A percentile compares a stretch with the other conserved stretches of the same genome.
These are phyloP conservation scores for Bombardia bombarda DNA, from an alignment of 495 filamentous ascomycete genomes.

Conservation along the genomic window DNA sequence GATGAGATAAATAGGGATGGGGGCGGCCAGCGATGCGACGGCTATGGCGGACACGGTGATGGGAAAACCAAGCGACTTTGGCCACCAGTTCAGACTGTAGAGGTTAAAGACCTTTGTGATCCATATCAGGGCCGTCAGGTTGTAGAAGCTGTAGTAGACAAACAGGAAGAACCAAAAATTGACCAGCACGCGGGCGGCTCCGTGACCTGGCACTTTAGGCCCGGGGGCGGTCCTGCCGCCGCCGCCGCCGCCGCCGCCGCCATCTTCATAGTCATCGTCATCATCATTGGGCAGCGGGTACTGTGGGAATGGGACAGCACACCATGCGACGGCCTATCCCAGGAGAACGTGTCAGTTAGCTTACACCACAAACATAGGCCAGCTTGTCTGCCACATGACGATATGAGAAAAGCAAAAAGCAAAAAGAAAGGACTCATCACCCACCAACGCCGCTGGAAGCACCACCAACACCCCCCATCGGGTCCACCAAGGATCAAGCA, in stretches of 20 bases:
- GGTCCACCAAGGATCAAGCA: slow-evolving; percentile 51
- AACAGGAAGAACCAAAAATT: slow-evolving; percentile 64
- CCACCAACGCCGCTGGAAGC: slow-evolving; percentile 48
- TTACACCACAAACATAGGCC: background rate
- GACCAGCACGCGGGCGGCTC: slow-evolving; percentile 48
- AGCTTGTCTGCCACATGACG: background rate
- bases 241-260: slow-evolving; percentile 15
- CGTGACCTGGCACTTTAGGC: slow-evolving; percentile 47
- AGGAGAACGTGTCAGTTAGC: background rate
- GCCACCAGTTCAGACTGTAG: slow-evolving; percentile 61
- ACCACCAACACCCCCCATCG: slow-evolving; percentile 48
- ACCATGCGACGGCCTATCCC: slow-evolving; percentile 50
- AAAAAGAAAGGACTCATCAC: slow-evolving; percentile 15
- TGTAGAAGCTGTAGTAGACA: slow-evolving; percentile 59
- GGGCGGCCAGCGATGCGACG: slow-evolving; percentile 42
- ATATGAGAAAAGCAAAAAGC: background rate
- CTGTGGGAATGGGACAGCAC: slow-evolving; percentile 54
- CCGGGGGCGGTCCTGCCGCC: slow-evolving; percentile 10
- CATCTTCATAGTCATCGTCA: slow-evolving; percentile 10
- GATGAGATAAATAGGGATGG: slow-evolving; percentile 49
- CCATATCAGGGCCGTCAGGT: slow-evolving; percentile 54
- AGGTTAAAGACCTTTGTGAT: slow-evolving; percentile 63
- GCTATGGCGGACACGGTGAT: slow-evolving; percentile 48
- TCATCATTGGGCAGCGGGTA: slow-evolving; percentile 39
- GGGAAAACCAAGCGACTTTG: slow-evolving; percentile 49